A percentile compares a stretch with the other conserved stretches of the same genome.
These are phyloP conservation scores for Cercospora sp. DNA, from an alignment of 2,329 filamentous ascomycete genomes.

Conservation along the genomic window DNA sequence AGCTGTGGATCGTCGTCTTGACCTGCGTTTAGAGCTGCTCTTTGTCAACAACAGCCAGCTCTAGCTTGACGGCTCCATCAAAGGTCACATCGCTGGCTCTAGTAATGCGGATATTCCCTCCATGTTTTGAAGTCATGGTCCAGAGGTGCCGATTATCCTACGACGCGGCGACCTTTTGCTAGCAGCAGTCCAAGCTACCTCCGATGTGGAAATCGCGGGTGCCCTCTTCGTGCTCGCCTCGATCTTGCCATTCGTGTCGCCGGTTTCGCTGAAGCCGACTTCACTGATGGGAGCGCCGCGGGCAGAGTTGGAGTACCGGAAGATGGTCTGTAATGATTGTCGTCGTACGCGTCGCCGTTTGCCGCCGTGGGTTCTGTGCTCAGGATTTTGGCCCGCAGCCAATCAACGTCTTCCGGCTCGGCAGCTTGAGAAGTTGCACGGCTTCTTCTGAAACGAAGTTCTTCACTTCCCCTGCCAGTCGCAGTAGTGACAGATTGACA, in stretches of 20 bases:
- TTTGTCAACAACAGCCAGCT: neutral
- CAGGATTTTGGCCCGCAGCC: neutral
- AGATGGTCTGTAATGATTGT: neutral
- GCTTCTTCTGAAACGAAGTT: neutral
- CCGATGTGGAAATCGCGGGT: neutral
- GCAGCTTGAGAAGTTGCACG: neutral
- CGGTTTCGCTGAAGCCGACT: neutral
- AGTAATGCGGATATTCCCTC: too few species aligned
- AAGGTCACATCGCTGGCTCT: too few species aligned
- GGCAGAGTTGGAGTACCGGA: neutral
- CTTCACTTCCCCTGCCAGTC: neutral
- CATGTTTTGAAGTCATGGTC: too few species aligned
- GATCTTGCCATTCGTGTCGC: neutral
- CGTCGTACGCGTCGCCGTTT: neutral
- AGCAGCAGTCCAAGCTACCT: too few species aligned
- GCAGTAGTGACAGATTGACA: neutral
- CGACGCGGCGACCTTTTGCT: too few species aligned
- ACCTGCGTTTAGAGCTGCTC: too few species aligned
- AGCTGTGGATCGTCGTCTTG: too few species aligned
- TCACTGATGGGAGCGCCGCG: neutral
- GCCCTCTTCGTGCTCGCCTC: neutral
- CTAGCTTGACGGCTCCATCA: neutral
- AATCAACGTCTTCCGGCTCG: neutral
- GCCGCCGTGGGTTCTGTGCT: neutral
- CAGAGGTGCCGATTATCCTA: too few species aligned